These are phyloP conservation scores for Calocybe gangraenosa DNA, from an alignment of 768 basidiomycete genomes.

Conservation along the genomic window DNA sequence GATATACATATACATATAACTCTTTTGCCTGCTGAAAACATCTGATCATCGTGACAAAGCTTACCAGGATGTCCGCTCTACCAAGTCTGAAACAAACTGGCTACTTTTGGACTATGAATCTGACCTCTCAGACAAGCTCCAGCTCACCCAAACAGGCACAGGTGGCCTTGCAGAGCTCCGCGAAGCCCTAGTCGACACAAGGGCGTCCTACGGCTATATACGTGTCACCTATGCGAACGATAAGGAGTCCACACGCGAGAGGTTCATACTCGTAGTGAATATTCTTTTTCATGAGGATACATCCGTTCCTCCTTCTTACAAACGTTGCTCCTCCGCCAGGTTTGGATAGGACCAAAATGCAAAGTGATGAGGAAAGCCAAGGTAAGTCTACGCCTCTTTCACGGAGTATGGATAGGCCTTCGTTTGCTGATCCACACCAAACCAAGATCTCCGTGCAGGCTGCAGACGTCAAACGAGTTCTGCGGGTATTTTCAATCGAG, in stretches of 20 bases:
- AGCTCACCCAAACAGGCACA: slow-evolving; percentile 72
- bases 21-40: too few relatives aligned
- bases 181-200: slow-evolving; percentile 63
- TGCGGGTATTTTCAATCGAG: slow-evolving; percentile 82
- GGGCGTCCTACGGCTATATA: slow-evolving; percentile 81
- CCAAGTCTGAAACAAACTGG: slow-evolving; percentile 90
- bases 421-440: slow-evolving; percentile 24
- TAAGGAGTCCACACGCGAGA: slow-evolving; percentile 83
- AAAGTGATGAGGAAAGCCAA: slow-evolving; percentile 93
- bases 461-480: slow-evolving; percentile 79
- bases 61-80: slow-evolving; percentile 80
- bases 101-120: slow-evolving; percentile 85
- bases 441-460: slow-evolving; percentile 90
- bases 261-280: slow-evolving; percentile 73
- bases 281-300: too few relatives aligned
- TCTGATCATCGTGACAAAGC: slow-evolving; percentile 44
- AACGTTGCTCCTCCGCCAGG: slow-evolving; percentile 9
- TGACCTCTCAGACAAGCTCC: slow-evolving; percentile 78
- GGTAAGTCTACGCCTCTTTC: slow-evolving; percentile 38
- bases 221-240: slow-evolving; percentile 84
- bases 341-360: slow-evolving; percentile 78
- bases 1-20: slow-evolving; percentile 1
- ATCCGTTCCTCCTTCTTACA: slow-evolving; percentile 19
- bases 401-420: slow-evolving; percentile 10
- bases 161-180: slow-evolving; percentile 79